Evolutionary conservation across 805 yeast species (phyloP).

Genomic region (Ogataea ganodermae): DNA sequence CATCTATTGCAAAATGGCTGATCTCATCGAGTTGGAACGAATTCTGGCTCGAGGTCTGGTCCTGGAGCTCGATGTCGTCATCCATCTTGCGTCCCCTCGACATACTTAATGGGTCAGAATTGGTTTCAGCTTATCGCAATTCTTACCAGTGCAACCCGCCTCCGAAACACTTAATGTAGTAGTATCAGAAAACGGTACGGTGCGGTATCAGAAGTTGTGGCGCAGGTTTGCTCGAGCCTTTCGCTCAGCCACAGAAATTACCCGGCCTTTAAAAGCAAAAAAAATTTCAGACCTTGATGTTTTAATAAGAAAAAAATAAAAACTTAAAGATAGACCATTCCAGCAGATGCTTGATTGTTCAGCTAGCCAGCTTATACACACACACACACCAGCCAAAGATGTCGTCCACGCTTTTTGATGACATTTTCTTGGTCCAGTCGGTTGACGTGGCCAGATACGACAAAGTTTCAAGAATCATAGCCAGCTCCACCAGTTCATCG

Average conservation of each 20-base stretch:
- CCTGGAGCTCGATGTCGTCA: constrained; percentile 27
- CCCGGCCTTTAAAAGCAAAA: neutral
- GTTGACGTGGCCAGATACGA: constrained; percentile 89
- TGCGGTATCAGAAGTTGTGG: neutral
- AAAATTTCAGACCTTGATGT: neutral
- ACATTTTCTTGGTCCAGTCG: constrained; percentile 81
- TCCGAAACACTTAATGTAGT: neutral
- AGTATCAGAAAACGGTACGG: constrained; percentile 1
- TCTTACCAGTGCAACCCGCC: neutral
- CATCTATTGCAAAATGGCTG: constrained; percentile 29
- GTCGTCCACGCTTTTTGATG: constrained; percentile 87
- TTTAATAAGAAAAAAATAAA: neutral
- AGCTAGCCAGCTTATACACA: too few relatives aligned
- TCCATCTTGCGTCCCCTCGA: constrained; percentile 5
- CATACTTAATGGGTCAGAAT: constrained; percentile 8
- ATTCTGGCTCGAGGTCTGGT: constrained; percentile 22
- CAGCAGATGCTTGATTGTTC: too few relatives aligned
- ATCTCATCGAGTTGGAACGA: constrained; percentile 22
- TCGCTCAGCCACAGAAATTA: constrained; percentile 3
- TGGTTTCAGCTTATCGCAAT: too few relatives aligned
- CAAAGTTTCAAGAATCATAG: constrained; percentile 87
- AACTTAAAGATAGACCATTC: too few relatives aligned
- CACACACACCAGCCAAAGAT: constrained; percentile 29
- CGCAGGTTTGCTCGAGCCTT: neutral
- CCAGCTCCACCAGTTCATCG: constrained; percentile 76